Evolutionary conservation across 768 basidiomycete species (phyloP), one percentile per base, ranked within the genome.

Genomic region (Mrakia gelida): DNA sequence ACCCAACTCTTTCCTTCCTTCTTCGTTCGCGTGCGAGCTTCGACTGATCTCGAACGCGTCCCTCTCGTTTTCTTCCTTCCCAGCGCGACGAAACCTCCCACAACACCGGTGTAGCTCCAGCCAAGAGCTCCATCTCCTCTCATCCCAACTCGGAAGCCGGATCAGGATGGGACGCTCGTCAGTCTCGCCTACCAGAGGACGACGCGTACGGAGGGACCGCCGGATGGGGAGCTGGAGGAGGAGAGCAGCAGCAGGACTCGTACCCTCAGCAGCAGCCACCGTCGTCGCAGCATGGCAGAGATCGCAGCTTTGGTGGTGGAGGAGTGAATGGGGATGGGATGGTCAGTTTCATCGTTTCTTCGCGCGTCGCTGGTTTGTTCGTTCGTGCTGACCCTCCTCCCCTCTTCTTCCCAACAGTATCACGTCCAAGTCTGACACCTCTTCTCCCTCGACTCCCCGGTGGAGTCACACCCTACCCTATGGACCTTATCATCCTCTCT

Each of bases 51-150:
- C 49, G 3, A 3, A 16, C 49, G 15, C 49, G 16, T 52, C 59
- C 59, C 23, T n/a, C 56, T 56, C 56, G n/a, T n/a, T 32, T 26
- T 41, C 38, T 23, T 34, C 8, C 67, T 3, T 34, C 34, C 21
- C 34, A 41, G 67, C 67, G 67, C 26, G 67, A 70, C 67, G 67
- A 70, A 38, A 70, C 67, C 26, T 41, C 34, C 67, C 67, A 70
- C 41, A 70, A 70, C 67, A 41, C 32, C 8, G 67, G 67, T 8
- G 67, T 70, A 10, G 67, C 67, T 26, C 67, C 67, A 4, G 65
- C 65, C 34, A 41, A 70, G 23, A 45, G 21, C 67, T 70, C n/a
- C 30, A 32, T 34, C 63, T 28, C 30, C 32, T 7, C n/a, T 8
- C n/a, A 38, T 30, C 15, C 63, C 18, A 38, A 65, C 7, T 16